Conservation (phyloP, 352 stramenopile species). For the Salisapilia sapeloensis region DNA sequence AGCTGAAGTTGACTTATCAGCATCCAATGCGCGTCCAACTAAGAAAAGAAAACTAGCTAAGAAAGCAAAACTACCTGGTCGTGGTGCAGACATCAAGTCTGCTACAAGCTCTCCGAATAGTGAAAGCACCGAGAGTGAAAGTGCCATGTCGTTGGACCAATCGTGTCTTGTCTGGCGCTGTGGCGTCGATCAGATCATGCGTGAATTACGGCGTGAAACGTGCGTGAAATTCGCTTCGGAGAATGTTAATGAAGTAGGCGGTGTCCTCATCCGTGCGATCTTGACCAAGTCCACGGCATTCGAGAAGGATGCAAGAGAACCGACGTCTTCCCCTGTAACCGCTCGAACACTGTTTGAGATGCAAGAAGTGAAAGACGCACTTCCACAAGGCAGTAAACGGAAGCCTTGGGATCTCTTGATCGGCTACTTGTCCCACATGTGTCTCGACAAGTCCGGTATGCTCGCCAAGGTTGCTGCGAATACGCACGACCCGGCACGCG, state of each 20-base stretch:
- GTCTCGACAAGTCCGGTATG: constrained; percentile 79
- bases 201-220: constrained; percentile 57
- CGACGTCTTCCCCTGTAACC: constrained; percentile 58
- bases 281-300: constrained; percentile 61
- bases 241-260: constrained; percentile 72
- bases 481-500: constrained; percentile 32
- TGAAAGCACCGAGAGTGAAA: constrained; percentile 9
- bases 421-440: constrained; percentile 84
- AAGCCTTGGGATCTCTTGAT: constrained; percentile 72
- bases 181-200: constrained; percentile 60
- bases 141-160: constrained; percentile 23
- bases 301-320: constrained; percentile 66
- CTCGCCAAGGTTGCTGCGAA: constrained; percentile 67
- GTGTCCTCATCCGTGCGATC: constrained; percentile 66
- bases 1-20: constrained; percentile 21
- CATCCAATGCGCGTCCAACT: constrained; percentile 8
- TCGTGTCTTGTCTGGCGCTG: constrained; percentile 67
- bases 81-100: constrained; percentile 12
- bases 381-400: constrained; percentile 58
- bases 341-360: constrained; percentile 62
- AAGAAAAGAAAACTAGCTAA: constrained; percentile 62
- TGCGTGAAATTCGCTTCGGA: constrained; percentile 70
- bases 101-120: constrained; percentile 7
- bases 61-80: constrained; percentile 58
- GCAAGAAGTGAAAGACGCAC: constrained; percentile 40